These are phyloP conservation scores for Kodamaea nitidulidarum DNA, from an alignment of 805 yeast genomes.

Conservation along the genomic window DNA sequence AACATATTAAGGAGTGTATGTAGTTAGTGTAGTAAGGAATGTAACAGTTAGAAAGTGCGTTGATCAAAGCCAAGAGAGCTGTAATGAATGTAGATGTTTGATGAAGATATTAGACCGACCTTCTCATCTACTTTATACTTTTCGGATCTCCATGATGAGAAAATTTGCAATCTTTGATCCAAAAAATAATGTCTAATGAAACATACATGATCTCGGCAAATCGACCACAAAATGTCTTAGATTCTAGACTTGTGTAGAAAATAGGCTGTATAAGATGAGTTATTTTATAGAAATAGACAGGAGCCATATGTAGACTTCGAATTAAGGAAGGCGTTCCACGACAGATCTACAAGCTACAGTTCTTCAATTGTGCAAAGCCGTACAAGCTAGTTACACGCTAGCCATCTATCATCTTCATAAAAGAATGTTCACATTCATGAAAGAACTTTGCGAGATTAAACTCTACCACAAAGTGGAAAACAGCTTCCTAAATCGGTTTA, in stretches of 20 bases:
- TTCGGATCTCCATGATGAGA: background rate
- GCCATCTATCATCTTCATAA: no score
- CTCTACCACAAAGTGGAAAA: background rate
- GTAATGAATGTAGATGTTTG: slow-evolving; percentile 5
- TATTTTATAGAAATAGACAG: no score
- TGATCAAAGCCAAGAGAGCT: background rate
- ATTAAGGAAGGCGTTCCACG: no score
- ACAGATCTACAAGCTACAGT: no score
- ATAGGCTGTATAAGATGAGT: background rate
- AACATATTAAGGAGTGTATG: slow-evolving; percentile 11
- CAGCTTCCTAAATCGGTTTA: background rate
- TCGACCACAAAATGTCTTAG: background rate
- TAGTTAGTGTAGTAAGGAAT: background rate
- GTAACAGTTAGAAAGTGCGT: slow-evolving; percentile 2
- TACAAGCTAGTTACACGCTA: no score
- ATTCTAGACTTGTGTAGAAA: background rate
- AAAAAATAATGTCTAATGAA: background rate
- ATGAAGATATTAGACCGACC: background rate
- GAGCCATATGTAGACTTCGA: no score
- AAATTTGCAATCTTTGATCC: slow-evolving; percentile 1
- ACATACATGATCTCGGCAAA: background rate
- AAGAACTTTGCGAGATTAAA: background rate
- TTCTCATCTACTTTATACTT: background rate
- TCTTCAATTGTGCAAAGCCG: no score
- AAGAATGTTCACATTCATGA: no score